Conservation (phyloP, 208 protist genomes). For the Acanthamoeba triangularis region DNA sequence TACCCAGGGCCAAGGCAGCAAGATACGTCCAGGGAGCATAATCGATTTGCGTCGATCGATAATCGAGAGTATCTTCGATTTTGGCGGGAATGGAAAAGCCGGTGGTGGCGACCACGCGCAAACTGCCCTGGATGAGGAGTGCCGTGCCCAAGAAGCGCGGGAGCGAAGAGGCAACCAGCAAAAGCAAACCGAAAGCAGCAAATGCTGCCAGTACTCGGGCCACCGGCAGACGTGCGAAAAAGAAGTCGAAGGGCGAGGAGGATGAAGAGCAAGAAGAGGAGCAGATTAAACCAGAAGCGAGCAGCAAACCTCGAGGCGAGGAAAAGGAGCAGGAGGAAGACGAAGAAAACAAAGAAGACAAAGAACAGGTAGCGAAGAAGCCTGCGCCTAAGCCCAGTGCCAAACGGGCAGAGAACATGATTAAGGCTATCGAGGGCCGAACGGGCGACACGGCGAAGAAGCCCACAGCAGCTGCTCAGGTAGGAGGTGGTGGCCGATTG, state of each 20-base stretch:
- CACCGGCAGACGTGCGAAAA: not conserved
- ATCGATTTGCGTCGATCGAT: too few species aligned
- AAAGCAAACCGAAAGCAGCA: not conserved
- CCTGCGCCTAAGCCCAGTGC: not conserved
- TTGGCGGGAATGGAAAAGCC: not conserved
- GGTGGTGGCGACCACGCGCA: not conserved
- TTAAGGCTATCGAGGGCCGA: not conserved
- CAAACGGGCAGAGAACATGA: not conserved
- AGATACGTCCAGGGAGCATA: too few species aligned
- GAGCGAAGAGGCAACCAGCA: not conserved
- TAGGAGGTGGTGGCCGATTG: too few species aligned
- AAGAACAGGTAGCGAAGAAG: not conserved
- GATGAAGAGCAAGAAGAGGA: not conserved
- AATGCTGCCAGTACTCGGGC: not conserved
- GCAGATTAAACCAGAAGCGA: not conserved
- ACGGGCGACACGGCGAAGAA: too few species aligned
- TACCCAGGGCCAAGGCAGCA: too few species aligned
- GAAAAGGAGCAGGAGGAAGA: not conserved
- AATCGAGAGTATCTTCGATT: too few species aligned
- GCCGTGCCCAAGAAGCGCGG: not conserved
- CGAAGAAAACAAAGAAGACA: not conserved
- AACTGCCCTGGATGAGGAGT: conserved; percentile 2
- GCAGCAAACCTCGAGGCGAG: not conserved
- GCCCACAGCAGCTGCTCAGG: too few species aligned
- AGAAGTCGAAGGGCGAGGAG: not conserved